Evolutionary conservation across 805 yeast species (phyloP).

Genomic region (Wickerhamiella kurtzmanii): DNA sequence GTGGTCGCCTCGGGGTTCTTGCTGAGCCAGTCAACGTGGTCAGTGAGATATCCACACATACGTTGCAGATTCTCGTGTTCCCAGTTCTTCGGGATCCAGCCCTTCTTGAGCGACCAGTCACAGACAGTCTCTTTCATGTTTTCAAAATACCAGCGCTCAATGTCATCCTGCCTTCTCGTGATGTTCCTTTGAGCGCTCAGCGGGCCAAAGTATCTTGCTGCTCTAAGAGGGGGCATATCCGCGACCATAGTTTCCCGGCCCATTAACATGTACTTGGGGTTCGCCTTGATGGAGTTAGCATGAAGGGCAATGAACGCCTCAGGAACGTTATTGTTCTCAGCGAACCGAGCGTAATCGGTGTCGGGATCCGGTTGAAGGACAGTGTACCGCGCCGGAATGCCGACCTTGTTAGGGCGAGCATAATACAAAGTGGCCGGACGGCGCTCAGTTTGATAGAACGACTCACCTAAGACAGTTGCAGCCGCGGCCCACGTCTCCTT

Average conservation of each 20-base stretch:
- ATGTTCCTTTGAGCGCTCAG: slow-evolving; percentile 5
- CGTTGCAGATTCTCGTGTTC: slow-evolving; percentile 9
- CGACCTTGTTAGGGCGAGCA: slow-evolving; percentile 20
- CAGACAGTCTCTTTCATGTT: slow-evolving; percentile 13
- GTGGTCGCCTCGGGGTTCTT: slow-evolving; percentile 2
- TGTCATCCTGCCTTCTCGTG: slow-evolving; percentile 7
- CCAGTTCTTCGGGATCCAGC: slow-evolving; percentile 12
- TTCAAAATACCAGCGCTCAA: slow-evolving; percentile 13
- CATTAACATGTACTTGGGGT: slow-evolving; percentile 13
- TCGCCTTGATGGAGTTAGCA: slow-evolving; percentile 17
- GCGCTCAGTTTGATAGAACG: slow-evolving; percentile 39
- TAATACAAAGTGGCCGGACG: slow-evolving; percentile 24
- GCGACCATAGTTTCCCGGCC: slow-evolving; percentile 8
- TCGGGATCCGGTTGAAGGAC: slow-evolving; percentile 66
- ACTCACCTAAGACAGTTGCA: slow-evolving; percentile 45
- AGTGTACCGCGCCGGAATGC: slow-evolving; percentile 12
- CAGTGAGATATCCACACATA: slow-evolving; percentile 9
- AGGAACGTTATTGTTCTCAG: slow-evolving; percentile 2
- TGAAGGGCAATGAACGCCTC: slow-evolving; percentile 10
- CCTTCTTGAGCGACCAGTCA: slow-evolving; percentile 14
- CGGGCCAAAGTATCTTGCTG: slow-evolving; percentile 14
- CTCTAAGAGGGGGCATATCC: slow-evolving; percentile 11
- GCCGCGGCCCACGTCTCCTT: slow-evolving; percentile 68
- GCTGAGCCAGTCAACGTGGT: slow-evolving; percentile 16
- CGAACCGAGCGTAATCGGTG: slow-evolving; percentile 33